Evolutionary conservation across 2,329 filamentous ascomycete genomes (phyloP).

Genomic region (Plenodomus tracheiphilus): DNA sequence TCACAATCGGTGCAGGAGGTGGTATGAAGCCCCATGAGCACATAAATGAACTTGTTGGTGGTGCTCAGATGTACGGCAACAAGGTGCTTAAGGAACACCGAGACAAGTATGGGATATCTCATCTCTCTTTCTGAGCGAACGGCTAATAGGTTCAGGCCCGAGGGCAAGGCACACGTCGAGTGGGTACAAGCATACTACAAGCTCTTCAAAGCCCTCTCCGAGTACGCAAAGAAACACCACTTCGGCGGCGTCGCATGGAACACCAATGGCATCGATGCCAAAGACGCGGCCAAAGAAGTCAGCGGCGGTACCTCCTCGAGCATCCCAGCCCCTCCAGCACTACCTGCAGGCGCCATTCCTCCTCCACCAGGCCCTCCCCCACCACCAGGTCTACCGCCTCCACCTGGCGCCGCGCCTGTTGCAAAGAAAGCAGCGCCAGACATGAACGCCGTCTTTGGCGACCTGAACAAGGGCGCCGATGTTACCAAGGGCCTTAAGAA

Average conservation of each 20-base stretch:
- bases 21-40: constrained; percentile 74
- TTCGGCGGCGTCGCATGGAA: constrained; percentile 85
- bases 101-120: constrained; percentile 62
- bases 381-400: constrained; percentile 53
- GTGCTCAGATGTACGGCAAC: constrained; percentile 93
- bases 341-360: constrained; percentile 58
- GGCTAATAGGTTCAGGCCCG: constrained; percentile 52
- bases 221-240: constrained; percentile 85
- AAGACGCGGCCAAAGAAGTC: constrained; percentile 67
- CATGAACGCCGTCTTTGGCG: constrained; percentile 85
- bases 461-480: constrained; percentile 85
- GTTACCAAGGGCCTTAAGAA: constrained; percentile 89
- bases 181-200: constrained; percentile 94
- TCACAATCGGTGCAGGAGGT: constrained; percentile 68
- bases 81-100: constrained; percentile 89
- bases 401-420: constrained; percentile 53
- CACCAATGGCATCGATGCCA: constrained; percentile 70
- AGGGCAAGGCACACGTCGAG: constrained; percentile 72
- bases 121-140: neutral
- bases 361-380: constrained; percentile 69
- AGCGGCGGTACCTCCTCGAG: constrained; percentile 47
- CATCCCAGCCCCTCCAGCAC: constrained; percentile 68
- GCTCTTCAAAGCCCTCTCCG: constrained; percentile 79
- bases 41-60: constrained; percentile 78
- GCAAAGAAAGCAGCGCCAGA: constrained; percentile 58